A percentile compares a stretch with the other conserved stretches of the same genome.
Evolutionary conservation across 129 eudicot species (phyloP).

Genomic region (Centrapalus pauciflorus): DNA sequence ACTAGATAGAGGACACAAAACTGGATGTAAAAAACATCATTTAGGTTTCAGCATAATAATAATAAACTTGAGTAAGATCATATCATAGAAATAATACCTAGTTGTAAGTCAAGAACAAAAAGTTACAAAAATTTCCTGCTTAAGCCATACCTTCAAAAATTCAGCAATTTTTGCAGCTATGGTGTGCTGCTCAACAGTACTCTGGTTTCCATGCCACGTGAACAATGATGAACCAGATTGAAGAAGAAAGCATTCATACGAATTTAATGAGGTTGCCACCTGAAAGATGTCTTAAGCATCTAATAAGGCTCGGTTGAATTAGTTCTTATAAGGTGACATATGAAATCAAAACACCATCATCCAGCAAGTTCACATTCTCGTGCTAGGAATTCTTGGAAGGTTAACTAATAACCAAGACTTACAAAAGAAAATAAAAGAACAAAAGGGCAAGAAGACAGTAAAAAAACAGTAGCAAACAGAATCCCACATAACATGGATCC

Average conservation of each 20-base stretch:
- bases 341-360: neutral
- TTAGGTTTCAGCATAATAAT: neutral
- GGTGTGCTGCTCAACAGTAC: slow-evolving; percentile 82
- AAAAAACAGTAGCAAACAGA: too few species aligned
- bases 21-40: neutral
- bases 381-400: neutral
- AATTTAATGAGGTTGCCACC: slow-evolving; percentile 82
- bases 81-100: neutral
- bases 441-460: neutral
- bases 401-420: neutral
- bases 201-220: slow-evolving; percentile 90
- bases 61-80: too few species aligned
- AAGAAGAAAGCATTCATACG: slow-evolving; percentile 81
- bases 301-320: neutral
- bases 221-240: slow-evolving; percentile 88
- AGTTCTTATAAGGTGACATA: neutral
- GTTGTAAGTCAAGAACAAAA: neutral
- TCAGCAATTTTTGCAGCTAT: slow-evolving; percentile 85
- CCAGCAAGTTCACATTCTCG: neutral
- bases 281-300: slow-evolving; percentile 25
- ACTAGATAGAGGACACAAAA: neutral
- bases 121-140: neutral
- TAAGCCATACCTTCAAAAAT: slow-evolving; percentile 64
- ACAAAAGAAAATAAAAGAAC: neutral
- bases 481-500: neutral